phyloP scores from a whole-genome alignment of 2,329 filamentous ascomycete genomes.

The Cordyceps farinosa region DNA sequence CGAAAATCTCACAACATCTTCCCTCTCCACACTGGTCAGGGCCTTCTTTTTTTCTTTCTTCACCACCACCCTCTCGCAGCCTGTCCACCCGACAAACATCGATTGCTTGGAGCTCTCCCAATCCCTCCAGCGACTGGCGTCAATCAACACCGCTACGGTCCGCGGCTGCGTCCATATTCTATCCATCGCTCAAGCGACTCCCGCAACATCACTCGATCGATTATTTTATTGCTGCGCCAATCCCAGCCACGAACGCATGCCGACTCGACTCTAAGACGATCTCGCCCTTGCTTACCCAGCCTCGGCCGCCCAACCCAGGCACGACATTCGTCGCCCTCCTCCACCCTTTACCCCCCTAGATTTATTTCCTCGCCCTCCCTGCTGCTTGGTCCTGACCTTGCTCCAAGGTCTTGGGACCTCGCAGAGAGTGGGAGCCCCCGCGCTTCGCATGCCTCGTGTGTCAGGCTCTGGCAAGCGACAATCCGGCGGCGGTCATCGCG shows the following conservation, averaged over 20 bases:
- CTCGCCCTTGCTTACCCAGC: neutral
- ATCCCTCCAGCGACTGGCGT: neutral
- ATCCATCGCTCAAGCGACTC: neutral
- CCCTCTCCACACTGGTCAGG: constrained; percentile 15
- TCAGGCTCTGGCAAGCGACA: constrained; percentile 59
- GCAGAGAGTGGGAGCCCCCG: constrained; percentile 34
- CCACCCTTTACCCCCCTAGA: constrained; percentile 17
- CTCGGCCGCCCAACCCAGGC: neutral
- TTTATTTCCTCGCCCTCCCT: constrained; percentile 27
- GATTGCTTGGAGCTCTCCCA: neutral
- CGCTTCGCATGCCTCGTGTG: constrained; percentile 58
- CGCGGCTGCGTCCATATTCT: neutral
- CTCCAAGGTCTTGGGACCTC: constrained; percentile 33
- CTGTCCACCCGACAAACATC: constrained; percentile 1
- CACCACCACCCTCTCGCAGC: constrained; percentile 11
- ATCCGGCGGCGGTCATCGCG: constrained; percentile 62
- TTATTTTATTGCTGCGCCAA: neutral
- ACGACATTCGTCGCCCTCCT: constrained; percentile 15
- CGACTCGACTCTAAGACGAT: constrained; percentile 1
- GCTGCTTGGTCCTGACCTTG: constrained; percentile 34
- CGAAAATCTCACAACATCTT: constrained; percentile 19
- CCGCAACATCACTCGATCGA: neutral
- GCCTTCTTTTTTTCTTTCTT: constrained; percentile 10
- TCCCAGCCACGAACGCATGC: constrained; percentile 11
- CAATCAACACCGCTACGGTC: neutral